Conservation (phyloP, 2,329 filamentous ascomycete species). For the Colletotrichum incanum region DNA sequence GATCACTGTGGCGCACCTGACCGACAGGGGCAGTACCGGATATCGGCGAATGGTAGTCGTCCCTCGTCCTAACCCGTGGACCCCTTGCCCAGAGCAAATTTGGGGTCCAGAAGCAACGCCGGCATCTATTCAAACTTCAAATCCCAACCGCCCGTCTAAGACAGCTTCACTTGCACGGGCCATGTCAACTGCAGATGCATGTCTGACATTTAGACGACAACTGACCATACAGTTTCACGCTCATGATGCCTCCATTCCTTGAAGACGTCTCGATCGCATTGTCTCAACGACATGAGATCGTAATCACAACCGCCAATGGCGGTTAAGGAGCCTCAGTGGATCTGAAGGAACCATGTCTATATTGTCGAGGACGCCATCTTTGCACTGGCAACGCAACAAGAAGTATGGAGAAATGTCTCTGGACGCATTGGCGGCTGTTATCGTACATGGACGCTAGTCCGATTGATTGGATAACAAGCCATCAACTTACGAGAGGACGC, state of each 20-base stretch:
- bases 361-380: not conserved
- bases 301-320: not conserved
- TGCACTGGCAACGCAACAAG: not conserved
- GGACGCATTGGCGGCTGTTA: not conserved
- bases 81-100: not conserved
- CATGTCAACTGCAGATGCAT: not conserved
- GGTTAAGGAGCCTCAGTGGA: not conserved
- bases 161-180: constrained; percentile 9
- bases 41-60: constrained; percentile 20
- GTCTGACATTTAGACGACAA: not conserved
- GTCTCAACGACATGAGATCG: not conserved
- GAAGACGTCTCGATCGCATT: not conserved
- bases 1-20: constrained; percentile 45
- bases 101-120: constrained; percentile 6
- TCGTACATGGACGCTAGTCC: not conserved
- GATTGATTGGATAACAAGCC: constrained; percentile 15
- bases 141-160: constrained; percentile 9
- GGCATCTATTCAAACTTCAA: not conserved
- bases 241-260: not conserved
- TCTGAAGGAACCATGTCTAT: not conserved
- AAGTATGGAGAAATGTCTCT: not conserved
- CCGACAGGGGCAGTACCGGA: constrained; percentile 24
- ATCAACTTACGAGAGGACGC: constrained; percentile 15
- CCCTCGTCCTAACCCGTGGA: not conserved
- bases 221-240: not conserved